Evolutionary conservation across 2,329 filamentous ascomycete genomes (phyloP), one percentile per base, ranked within the genome.

Genomic region (Claviceps paspali): DNA sequence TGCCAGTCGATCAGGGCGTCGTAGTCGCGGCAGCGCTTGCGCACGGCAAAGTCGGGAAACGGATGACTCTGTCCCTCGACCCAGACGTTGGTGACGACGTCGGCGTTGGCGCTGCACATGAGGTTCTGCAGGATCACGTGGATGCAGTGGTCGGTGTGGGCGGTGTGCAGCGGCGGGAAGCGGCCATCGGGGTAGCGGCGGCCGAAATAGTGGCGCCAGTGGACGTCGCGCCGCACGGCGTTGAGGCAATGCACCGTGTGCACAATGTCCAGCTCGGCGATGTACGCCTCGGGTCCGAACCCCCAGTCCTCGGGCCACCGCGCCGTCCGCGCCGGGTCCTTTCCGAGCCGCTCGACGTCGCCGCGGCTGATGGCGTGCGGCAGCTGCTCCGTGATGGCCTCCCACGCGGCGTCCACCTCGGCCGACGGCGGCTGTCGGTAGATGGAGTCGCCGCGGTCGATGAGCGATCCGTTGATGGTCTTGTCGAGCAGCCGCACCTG

Each of bases 261-360:
- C 17, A 47, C 43, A 8, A 46, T 39, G 15, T 63, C 58, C 2
- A 61, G 39, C 31, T 52, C 45, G 3, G 46, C 54, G 35, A 55
- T 49, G 40, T 57, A 57, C 3, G 49, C 52, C 23, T 57, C 50
- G 14, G 41, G 19, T 2, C 54, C 56, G 29, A 52, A 41, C 11
- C 48, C 50, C 43, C 52, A 56, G 17, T 44, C 42, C 6, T 42
- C 37, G n/a, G 53, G 48, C 6, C 48, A 50, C 36, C 48, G 50
- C 30, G 47, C 49, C 2, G 45, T 45, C 1, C 40, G 29, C 3
- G 35, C 22, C 0, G 55, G 54, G 34, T 59, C 51, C 34, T 56
- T 55, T 6, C 51, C 53, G 3, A 56, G 41, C 1, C 35, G 39
- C 18, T 40, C 37, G 11, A 54, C 47, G n/a, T 53, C 44, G 3